These are phyloP conservation scores for Neurospora sublineolata DNA, from an alignment of 495 filamentous ascomycete species.

Conservation along the genomic window DNA sequence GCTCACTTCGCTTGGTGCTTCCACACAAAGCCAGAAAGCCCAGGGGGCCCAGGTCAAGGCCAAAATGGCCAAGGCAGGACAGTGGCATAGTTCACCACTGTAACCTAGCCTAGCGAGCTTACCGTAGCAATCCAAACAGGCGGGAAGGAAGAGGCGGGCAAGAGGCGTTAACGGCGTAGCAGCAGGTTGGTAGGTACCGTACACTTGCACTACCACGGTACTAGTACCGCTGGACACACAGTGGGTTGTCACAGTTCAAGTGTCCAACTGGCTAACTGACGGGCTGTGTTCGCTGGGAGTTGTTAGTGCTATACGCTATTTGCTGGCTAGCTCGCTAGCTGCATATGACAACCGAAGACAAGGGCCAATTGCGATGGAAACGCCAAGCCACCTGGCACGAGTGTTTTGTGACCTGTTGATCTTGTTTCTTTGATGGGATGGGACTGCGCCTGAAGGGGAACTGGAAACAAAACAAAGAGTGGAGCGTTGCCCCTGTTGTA, in stretches of 20 bases:
- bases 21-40: background rate
- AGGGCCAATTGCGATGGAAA: background rate
- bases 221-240: background rate
- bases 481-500: background rate
- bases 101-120: background rate
- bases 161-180: background rate
- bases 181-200: background rate
- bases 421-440: background rate
- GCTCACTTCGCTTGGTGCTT: background rate
- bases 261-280: background rate
- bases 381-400: background rate
- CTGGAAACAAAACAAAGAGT: background rate
- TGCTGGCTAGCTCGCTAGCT: background rate
- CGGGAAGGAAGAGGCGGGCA: background rate
- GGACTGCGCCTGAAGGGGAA: background rate
- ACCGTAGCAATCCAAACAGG: background rate
- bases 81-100: background rate
- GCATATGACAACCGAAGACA: background rate
- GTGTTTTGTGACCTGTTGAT: background rate
- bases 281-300: background rate
- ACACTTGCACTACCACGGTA: background rate
- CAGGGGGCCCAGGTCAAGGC: background rate
- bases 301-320: background rate
- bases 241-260: background rate
- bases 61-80: background rate